Percentiles rank a stretch among this genome's conserved stretches.
Evolutionary conservation across 148 eudicot genomes (phyloP).

Genomic region (Chenopodium quinoa): DNA sequence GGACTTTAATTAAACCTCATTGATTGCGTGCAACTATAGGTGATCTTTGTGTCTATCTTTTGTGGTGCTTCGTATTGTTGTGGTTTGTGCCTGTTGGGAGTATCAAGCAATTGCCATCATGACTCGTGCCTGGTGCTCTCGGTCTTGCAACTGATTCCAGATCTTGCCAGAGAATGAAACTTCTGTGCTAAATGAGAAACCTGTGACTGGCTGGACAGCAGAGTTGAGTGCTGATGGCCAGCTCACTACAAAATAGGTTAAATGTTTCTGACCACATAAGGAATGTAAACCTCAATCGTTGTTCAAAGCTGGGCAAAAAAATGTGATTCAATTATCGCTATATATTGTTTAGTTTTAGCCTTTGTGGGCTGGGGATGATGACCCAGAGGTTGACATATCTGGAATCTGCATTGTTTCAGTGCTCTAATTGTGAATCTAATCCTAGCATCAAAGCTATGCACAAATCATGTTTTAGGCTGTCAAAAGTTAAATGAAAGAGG

Average conservation of each 20-base stretch:
- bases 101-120: conserved; percentile 10
- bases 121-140: not conserved
- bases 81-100: conserved; percentile 19
- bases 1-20: conserved; percentile 59
- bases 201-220: not conserved
- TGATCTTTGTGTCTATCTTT: conserved; percentile 12
- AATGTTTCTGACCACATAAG: not conserved
- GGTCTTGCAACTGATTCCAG: conserved; percentile 4
- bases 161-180: not conserved
- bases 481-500: not conserved
- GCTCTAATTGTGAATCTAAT: conserved; percentile 18
- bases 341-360: conserved; percentile 24
- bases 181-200: not conserved
- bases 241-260: conserved; percentile 11
- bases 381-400: not conserved
- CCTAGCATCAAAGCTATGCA: conserved; percentile 13
- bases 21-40: conserved; percentile 21
- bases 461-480: conserved; percentile 6
- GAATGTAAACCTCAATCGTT: conserved; percentile 17
- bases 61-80: conserved; percentile 8
- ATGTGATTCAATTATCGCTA: conserved; percentile 19
- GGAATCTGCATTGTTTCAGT: conserved; percentile 23
- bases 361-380: conserved; percentile 11
- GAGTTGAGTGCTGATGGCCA: conserved; percentile 1
- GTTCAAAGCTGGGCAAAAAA: conserved; percentile 18